Conservation (phyloP, 2,329 filamentous ascomycete species). For the Apiospora sp. region DNA sequence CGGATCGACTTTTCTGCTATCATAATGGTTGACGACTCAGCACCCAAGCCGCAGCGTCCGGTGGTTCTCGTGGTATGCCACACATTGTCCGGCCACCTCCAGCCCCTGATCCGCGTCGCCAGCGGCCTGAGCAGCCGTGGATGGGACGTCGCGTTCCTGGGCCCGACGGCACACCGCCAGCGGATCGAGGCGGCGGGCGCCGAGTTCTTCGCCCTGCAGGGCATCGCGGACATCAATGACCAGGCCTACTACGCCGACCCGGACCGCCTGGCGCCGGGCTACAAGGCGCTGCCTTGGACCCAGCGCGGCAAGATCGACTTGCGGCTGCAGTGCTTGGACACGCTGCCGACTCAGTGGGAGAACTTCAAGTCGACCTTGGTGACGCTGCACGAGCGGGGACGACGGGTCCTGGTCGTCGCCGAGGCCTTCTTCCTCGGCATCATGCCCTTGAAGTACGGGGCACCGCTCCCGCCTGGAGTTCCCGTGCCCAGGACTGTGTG, state of each 20-base stretch:
- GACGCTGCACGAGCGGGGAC: conserved; percentile 31
- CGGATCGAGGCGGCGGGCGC: conserved; percentile 45
- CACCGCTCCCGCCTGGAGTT: conserved; percentile 35
- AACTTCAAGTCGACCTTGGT: conserved; percentile 41
- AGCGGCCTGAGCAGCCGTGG: conserved; percentile 39
- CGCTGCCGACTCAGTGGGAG: conserved; percentile 45
- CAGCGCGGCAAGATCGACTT: conserved; percentile 44
- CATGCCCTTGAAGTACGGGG: conserved; percentile 44
- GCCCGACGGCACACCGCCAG: conserved; percentile 44
- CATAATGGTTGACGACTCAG: not conserved
- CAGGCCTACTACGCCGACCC: conserved; percentile 40
- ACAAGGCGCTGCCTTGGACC: conserved; percentile 37
- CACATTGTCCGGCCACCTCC: conserved; percentile 47
- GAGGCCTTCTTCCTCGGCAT: conserved; percentile 47
- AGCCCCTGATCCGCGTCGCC: conserved; percentile 46
- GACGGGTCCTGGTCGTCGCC: conserved; percentile 39
- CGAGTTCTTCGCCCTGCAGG: conserved; percentile 43
- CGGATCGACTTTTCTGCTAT: not conserved
- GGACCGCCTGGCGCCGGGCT: conserved; percentile 32
- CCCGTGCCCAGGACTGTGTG: conserved; percentile 39
- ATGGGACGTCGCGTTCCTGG: conserved; percentile 46
- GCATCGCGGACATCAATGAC: conserved; percentile 46
- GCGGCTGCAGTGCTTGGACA: conserved; percentile 41
- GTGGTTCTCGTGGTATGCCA: conserved; percentile 45
- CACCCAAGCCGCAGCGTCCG: conserved; percentile 7